Evolutionary conservation across 768 basidiomycete genomes (phyloP).

Genomic region (Strobilomyces dryophilus): DNA sequence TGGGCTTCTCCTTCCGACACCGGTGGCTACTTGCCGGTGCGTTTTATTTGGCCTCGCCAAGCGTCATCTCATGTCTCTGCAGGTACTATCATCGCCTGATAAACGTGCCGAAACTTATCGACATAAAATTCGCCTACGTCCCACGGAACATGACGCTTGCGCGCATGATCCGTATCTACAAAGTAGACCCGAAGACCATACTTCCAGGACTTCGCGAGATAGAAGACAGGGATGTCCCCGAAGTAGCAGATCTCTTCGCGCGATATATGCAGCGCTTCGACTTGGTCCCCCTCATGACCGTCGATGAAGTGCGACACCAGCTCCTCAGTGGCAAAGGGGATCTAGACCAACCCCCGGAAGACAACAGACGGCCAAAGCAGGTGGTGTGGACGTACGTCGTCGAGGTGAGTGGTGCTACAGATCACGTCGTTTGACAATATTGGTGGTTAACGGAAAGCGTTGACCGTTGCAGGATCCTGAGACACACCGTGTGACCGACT

Average conservation of each 20-base stretch:
- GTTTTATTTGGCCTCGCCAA: slow-evolving; percentile 18
- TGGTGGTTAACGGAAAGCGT: too few relatives aligned
- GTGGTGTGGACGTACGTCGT: slow-evolving; percentile 97
- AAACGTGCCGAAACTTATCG: slow-evolving; percentile 89
- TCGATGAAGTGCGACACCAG: slow-evolving; percentile 82
- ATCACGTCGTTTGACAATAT: neutral
- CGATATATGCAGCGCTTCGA: slow-evolving; percentile 85
- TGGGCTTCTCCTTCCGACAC: slow-evolving; percentile 91
- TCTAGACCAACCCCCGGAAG: slow-evolving; percentile 34
- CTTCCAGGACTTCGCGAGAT: slow-evolving; percentile 82
- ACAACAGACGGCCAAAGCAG: slow-evolving; percentile 60
- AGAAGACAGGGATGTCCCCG: slow-evolving; percentile 69
- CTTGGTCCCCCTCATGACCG: slow-evolving; percentile 67
- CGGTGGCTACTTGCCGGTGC: slow-evolving; percentile 79
- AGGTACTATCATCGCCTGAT: slow-evolving; percentile 92
- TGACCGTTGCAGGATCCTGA: slow-evolving; percentile 59
- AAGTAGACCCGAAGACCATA: slow-evolving; percentile 49
- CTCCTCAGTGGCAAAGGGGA: slow-evolving; percentile 80
- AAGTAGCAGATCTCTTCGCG: slow-evolving; percentile 65
- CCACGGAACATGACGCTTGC: slow-evolving; percentile 87
- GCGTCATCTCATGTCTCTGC: slow-evolving; percentile 7
- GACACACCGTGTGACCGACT: slow-evolving; percentile 85
- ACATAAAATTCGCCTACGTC: slow-evolving; percentile 84
- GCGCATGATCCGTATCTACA: slow-evolving; percentile 78
- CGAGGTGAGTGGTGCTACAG: slow-evolving; percentile 53